phyloP scores from a whole-genome alignment of 129 eudicot genomes.

The Flaveria ramosissima region DNA sequence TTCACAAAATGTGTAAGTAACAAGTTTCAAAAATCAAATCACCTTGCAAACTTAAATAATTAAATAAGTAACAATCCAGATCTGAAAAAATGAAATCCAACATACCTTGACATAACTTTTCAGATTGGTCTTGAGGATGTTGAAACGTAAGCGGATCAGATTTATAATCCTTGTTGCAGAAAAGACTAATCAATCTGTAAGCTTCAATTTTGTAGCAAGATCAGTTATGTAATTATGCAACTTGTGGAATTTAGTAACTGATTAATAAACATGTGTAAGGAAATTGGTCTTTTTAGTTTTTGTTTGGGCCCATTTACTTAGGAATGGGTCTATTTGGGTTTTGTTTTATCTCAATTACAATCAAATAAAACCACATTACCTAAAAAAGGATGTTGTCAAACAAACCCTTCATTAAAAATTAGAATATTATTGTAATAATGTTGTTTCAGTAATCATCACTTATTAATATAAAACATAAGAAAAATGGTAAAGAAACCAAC shows the following conservation, averaged over 20 bases:
- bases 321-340: too few relatives aligned
- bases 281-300: too few relatives aligned
- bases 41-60: too few relatives aligned
- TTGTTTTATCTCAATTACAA: too few relatives aligned
- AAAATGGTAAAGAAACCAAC: too few relatives aligned
- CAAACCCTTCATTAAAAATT: not conserved
- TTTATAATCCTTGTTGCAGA: not conserved
- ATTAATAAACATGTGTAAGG: not conserved
- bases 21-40: not conserved
- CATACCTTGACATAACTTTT: not conserved
- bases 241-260: not conserved
- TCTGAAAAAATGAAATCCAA: not conserved
- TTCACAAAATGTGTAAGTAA: not conserved
- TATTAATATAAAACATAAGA: too few relatives aligned
- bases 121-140: not conserved
- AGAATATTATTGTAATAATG: not conserved
- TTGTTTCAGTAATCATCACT: too few relatives aligned
- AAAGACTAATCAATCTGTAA: not conserved
- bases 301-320: too few relatives aligned
- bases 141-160: not conserved
- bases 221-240: not conserved
- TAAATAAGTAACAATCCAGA: not conserved
- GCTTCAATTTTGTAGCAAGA: not conserved
- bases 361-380: too few relatives aligned
- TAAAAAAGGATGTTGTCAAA: too few relatives aligned